Evolutionary conservation across 2,329 filamentous ascomycete species (phyloP), one percentile per base, ranked within the genome.

Genomic region (Phyllosticta citriasiana): DNA sequence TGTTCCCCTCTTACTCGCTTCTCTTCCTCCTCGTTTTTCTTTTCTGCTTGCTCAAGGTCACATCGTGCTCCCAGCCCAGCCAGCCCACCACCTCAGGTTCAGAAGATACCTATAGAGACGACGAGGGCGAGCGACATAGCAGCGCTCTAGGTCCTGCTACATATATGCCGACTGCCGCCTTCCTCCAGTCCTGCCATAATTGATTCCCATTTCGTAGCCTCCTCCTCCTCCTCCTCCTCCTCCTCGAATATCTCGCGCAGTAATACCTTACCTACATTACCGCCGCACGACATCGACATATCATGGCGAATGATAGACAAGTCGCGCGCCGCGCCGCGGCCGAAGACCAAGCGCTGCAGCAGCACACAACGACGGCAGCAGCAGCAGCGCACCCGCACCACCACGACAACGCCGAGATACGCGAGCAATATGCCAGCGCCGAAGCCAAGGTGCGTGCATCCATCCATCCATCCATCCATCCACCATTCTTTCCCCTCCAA

Each of bases 371-470:
- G 19, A 22, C 19, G 19, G 19, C 19, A 22, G 19, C 19, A n/a
- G n/a, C n/a, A n/a, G n/a, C 19, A 22, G 19, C 19, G 19, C 19
- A 22, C 19, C 19, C 19, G 19, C 53, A 12, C 53, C 10, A 22
- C 33, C 22, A 50, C 52, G 14, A 26, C 57, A 59, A 56, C 51
- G 40, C 55, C 26, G 68, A 72, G 35, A 67, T 67, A 7, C 65
- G 70, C 8, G 71, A 73, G 62, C 67, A 71, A 35, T 63, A 69
- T 35, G 67, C 70, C 0, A 69, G 66, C 33, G 72, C 71, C 0
- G 71, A 67, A 47, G 72, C 72, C 8, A 69, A 67, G 35, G 70
- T 71, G 67, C 2, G 66, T 30, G 27, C 5, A 6, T 8, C 6
- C 27, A 30, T 22, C 19, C 19, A 22, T 22, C 19, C 19, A 22